Percentiles rank a stretch among this genome's conserved stretches.
Evolutionary conservation across 164 flowering plant genomes (phyloP).

Genomic region (Nymphaea colorata): DNA sequence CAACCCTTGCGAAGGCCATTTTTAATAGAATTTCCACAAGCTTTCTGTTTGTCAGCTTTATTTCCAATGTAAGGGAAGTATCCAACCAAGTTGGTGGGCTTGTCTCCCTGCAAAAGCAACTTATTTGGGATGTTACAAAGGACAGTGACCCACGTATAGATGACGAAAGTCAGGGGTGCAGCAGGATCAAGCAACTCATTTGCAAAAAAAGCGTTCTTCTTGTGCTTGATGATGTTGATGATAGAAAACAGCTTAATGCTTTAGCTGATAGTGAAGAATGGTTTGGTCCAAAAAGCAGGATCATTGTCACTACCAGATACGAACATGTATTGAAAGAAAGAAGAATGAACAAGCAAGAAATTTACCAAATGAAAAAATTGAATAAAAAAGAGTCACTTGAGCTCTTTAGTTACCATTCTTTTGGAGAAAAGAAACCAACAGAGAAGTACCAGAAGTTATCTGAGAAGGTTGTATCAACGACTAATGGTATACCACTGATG

Average conservation of each 20-base stretch:
- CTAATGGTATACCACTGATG: neutral
- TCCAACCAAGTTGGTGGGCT: neutral
- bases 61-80: neutral
- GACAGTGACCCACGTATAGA: neutral
- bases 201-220: neutral
- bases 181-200: neutral
- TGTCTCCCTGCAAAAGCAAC: neutral
- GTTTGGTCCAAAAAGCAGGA: neutral
- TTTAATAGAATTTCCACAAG: neutral
- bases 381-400: neutral
- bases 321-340: neutral
- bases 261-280: neutral
- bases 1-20: neutral
- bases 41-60: neutral
- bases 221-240: constrained; percentile 2
- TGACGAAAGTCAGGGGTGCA: neutral
- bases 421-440: neutral
- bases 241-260: neutral
- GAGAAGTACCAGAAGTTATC: neutral
- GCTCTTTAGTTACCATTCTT: neutral
- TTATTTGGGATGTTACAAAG: neutral
- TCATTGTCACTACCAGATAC: neutral
- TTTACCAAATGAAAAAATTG: neutral
- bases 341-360: neutral
- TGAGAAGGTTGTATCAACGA: neutral